phyloP scores from a whole-genome alignment of 2,329 filamentous ascomycete species.

The Thermomyces lanuginosus region DNA sequence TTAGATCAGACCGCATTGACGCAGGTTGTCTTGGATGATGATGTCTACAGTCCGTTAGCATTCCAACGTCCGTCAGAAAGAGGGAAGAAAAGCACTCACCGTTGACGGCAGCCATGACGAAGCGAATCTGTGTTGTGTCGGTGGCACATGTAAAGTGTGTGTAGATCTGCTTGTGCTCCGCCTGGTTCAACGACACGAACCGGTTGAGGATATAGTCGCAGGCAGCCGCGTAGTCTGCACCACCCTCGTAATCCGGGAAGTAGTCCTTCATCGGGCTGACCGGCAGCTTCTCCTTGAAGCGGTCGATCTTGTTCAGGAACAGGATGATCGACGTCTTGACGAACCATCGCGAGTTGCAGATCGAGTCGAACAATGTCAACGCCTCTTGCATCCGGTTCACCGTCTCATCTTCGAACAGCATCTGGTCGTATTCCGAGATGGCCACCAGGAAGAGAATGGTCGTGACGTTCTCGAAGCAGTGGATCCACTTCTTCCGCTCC shows the following conservation, averaged over 20 bases:
- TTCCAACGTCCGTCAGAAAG: conserved; percentile 2
- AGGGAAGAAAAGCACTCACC: conserved; percentile 40
- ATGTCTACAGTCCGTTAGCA: conserved; percentile 49
- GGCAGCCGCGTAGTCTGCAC: conserved; percentile 84
- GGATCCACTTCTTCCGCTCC: conserved; percentile 98
- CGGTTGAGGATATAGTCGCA: conserved; percentile 99
- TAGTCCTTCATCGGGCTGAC: conserved; percentile 62
- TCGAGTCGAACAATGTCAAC: conserved; percentile 53
- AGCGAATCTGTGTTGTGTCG: conserved; percentile 95
- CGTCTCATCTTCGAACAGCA: conserved; percentile 90
- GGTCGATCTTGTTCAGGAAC: conserved; percentile 60
- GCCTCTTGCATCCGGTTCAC: conserved; percentile 66
- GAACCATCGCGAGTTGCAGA: conserved; percentile 58
- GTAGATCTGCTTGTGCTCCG: conserved; percentile 99
- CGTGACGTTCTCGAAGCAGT: conserved; percentile 96
- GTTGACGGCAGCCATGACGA: conserved; percentile 99
- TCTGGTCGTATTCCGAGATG: conserved; percentile 92
- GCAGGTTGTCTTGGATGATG: conserved; percentile 98
- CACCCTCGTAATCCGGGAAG: conserved; percentile 68
- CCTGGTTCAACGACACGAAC: conserved; percentile 95
- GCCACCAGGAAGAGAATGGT: conserved; percentile 93
- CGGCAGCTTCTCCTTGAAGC: conserved; percentile 59
- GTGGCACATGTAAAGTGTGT: conserved; percentile 98
- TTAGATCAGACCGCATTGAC: conserved; percentile 93
- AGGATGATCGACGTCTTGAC: conserved; percentile 56